Evolutionary conservation across 768 basidiomycete genomes (phyloP), one percentile per base, ranked within the genome.

Genomic region (Lyophyllum atratum): DNA sequence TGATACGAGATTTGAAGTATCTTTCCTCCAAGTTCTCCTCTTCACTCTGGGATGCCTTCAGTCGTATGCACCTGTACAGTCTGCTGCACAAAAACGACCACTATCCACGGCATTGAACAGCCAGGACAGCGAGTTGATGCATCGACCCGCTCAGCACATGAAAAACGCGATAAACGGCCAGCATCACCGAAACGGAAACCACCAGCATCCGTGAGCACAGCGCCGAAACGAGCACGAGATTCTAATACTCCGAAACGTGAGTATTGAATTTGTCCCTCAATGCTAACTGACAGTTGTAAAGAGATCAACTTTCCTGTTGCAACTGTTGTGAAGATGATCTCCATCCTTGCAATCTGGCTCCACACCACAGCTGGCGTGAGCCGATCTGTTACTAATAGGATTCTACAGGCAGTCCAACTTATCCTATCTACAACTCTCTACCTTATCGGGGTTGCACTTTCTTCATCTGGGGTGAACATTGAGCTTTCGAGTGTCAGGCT

Each of bases 281-380:
- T 17, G 11, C 15, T 31, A 34, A 21, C 21, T 46, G 28, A 45
- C 17, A 47, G 33, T 31, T 9, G 7, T 46, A 31, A 12, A 54
- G 44, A 33, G 24, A 45, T 47, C 34, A 26, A 54, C 31, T 47
- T 54, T 47, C 33, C 31, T 22, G 17, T 45, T n/a, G 15, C 17
- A 26, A 14, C n/a, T 25, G 39, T 55, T 28, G 25, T 49, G 15
- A 47, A 48, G 24, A 55, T 55, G 54, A 43, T 60, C 55, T 63
- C 56, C n/a, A 25, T 65, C 15, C 52, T 68, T 47, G 58, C 53
- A 26, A 55, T 57, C 34, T 69, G 70, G 70, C 62, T 71, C 4
- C 56, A 60, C 40, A 53, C 62, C n/a, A 46, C 40, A 46, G 62
- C 56, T 56, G 63, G 65, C 12, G 40, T 63, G 7, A 71, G 70